Percentiles rank a stretch among this genome's conserved stretches.
Evolutionary conservation across 2,329 filamentous ascomycete genomes (phyloP).

Genomic region (Trichoderma brevicompactum): DNA sequence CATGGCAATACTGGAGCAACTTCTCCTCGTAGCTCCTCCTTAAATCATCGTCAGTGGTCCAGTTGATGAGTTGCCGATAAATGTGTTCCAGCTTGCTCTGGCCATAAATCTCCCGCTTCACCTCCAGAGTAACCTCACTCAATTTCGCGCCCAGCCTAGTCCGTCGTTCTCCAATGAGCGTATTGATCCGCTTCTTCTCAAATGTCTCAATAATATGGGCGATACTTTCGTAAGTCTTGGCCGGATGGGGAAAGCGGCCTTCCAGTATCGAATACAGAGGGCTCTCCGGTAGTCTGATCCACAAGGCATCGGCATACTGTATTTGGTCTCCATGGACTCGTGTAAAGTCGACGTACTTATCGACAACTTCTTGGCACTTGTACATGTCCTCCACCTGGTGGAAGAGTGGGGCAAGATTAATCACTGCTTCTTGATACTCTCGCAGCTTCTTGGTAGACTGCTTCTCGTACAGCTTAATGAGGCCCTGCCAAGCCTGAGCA

Average conservation of each 20-base stretch:
- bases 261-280: conserved; percentile 82
- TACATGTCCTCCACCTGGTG: conserved; percentile 66
- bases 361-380: conserved; percentile 69
- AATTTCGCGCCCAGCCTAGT: conserved; percentile 85
- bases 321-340: conserved; percentile 71
- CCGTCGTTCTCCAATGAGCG: conserved; percentile 83
- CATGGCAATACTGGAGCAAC: conserved; percentile 78
- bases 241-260: conserved; percentile 79
- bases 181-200: conserved; percentile 88
- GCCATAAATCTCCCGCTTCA: conserved; percentile 81
- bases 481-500: conserved; percentile 86
- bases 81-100: conserved; percentile 78
- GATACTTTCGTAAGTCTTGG: conserved; percentile 78
- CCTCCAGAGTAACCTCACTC: conserved; percentile 81
- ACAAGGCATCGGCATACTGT: conserved; percentile 77
- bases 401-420: conserved; percentile 76
- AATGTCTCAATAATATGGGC: conserved; percentile 83
- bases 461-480: conserved; percentile 83
- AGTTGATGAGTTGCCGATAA: conserved; percentile 85
- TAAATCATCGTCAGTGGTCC: conserved; percentile 84
- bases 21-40: conserved; percentile 89
- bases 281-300: conserved; percentile 77
- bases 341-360: conserved; percentile 78
- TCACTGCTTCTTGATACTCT: conserved; percentile 73
- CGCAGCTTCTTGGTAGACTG: conserved; percentile 70